Percentiles rank a stretch among this genome's conserved stretches.
These are phyloP conservation scores for Suaeda aralocaspica DNA, from an alignment of 148 eudicot species.

Conservation along the genomic window DNA sequence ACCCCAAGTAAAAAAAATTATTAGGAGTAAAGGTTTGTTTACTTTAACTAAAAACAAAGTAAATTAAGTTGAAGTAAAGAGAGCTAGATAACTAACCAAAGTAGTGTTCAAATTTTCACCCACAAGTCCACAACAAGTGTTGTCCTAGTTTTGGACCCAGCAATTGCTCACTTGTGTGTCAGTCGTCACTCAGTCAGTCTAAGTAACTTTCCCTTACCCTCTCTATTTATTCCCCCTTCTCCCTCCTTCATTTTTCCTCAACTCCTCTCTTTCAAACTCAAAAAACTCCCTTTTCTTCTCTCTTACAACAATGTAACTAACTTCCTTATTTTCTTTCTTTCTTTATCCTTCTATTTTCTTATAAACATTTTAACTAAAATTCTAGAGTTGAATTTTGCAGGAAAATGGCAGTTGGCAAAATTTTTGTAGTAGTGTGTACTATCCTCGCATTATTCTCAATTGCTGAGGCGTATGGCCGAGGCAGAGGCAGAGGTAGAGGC, in stretches of 20 bases:
- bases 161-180: not conserved
- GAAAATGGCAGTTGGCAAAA: conserved; percentile 44
- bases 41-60: too few species aligned
- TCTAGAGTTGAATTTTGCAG: conserved; percentile 29
- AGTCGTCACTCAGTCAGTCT: not conserved
- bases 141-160: conserved; percentile 19
- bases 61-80: too few species aligned
- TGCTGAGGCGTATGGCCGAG: conserved; percentile 35
- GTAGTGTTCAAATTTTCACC: too few species aligned
- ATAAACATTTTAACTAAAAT: too few species aligned
- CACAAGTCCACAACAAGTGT: not conserved
- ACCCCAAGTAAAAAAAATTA: too few species aligned
- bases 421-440: conserved; percentile 38
- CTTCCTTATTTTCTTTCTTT: too few species aligned
- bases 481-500: conserved; percentile 32
- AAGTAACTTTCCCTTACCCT: conserved; percentile 2
- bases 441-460: conserved; percentile 39
- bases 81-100: not conserved
- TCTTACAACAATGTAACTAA: too few species aligned
- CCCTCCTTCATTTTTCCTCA: conserved; percentile 16
- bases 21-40: too few species aligned
- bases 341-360: too few species aligned
- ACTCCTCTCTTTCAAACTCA: conserved; percentile 6
- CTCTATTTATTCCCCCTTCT: conserved; percentile 38
- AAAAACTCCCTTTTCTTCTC: not conserved